These are phyloP conservation scores for Dryas octopetala DNA, from an alignment of 306 rosid genomes.

Conservation along the genomic window DNA sequence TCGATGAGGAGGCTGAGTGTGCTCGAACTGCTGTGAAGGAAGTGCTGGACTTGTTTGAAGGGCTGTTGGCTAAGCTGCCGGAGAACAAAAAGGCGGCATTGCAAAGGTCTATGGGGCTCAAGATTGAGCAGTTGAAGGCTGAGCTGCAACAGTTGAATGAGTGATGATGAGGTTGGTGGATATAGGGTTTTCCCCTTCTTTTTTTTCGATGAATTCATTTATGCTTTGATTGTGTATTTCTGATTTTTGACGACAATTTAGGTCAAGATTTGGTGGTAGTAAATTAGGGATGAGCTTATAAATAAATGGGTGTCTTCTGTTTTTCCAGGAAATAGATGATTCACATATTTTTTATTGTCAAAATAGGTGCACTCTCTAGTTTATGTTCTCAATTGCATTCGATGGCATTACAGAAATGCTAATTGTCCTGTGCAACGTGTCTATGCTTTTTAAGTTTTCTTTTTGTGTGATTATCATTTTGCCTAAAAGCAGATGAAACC, in stretches of 20 bases:
- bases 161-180: slow-evolving; percentile 45
- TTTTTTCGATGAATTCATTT: background rate
- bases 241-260: slow-evolving; percentile 6
- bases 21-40: slow-evolving; percentile 80
- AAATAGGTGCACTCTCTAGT: background rate
- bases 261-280: slow-evolving; percentile 4
- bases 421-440: background rate
- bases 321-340: background rate
- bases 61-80: slow-evolving; percentile 53
- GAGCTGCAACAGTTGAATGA: slow-evolving; percentile 82
- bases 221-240: background rate
- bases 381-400: background rate
- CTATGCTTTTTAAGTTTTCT: background rate
- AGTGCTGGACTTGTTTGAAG: slow-evolving; percentile 56
- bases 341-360: background rate
- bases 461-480: background rate
- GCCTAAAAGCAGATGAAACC: background rate
- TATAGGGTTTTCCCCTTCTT: background rate
- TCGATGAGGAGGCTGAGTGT: slow-evolving; percentile 91
- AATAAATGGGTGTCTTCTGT: background rate
- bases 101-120: slow-evolving; percentile 87
- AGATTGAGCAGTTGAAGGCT: slow-evolving; percentile 91
- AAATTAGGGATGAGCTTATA: background rate
- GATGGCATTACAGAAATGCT: background rate
- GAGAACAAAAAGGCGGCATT: slow-evolving; percentile 59